Percentiles rank a stretch among this genome's conserved stretches.
These are phyloP conservation scores for Candida dajiaensis DNA, from an alignment of 805 yeast species.

Conservation along the genomic window DNA sequence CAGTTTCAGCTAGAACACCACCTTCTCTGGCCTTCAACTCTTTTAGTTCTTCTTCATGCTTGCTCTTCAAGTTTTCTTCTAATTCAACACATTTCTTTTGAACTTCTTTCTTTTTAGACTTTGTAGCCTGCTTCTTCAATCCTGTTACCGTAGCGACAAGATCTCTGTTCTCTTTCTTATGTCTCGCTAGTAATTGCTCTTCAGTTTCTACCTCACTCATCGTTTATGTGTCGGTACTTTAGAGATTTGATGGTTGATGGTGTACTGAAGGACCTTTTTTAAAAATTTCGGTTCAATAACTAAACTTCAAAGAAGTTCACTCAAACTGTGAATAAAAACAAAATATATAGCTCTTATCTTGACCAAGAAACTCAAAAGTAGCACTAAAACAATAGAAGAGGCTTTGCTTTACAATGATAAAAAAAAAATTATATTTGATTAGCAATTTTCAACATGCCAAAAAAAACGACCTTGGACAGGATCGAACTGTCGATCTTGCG, in stretches of 20 bases:
- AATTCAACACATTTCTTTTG: conserved; percentile 50
- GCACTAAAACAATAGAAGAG: too few species aligned
- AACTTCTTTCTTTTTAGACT: conserved; percentile 69
- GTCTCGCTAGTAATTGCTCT: conserved; percentile 53
- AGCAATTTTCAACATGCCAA: too few species aligned
- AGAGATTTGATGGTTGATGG: neutral
- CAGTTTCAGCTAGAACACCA: neutral
- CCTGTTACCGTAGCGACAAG: conserved; percentile 63
- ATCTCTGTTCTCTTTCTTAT: conserved; percentile 64
- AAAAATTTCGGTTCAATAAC: too few species aligned
- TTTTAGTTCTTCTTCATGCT: conserved; percentile 49
- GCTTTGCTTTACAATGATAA: too few species aligned
- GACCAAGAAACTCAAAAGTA: too few species aligned
- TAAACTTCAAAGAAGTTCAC: too few species aligned
- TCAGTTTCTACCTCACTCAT: conserved; percentile 29
- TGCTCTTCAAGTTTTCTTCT: conserved; percentile 47
- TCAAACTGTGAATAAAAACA: neutral
- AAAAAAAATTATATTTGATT: too few species aligned
- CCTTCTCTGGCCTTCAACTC: neutral
- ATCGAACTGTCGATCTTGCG: conserved; percentile 47
- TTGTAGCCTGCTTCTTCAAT: conserved; percentile 77
- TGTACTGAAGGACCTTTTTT: neutral
- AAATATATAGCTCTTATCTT: too few species aligned
- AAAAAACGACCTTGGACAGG: conserved; percentile 41
- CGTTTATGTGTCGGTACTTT: neutral